A percentile compares a stretch with the other conserved stretches of the same genome.
Evolutionary conservation across 768 basidiomycete genomes (phyloP).

Genomic region (Aureoboletus auriporus): DNA sequence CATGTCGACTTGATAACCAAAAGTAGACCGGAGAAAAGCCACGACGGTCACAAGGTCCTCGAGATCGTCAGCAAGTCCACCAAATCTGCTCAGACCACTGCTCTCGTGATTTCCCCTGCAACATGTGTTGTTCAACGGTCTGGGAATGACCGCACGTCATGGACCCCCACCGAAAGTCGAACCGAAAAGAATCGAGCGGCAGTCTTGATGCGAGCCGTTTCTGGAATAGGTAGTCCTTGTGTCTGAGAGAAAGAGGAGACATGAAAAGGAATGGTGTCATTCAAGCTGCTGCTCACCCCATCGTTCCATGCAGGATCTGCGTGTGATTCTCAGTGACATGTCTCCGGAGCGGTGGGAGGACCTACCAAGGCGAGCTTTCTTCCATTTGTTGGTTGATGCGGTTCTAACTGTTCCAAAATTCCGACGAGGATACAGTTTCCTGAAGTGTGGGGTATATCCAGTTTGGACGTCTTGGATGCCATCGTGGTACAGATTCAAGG

Average conservation of each 20-base stretch:
- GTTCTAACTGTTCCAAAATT: conserved; percentile 56
- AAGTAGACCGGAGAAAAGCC: conserved; percentile 49
- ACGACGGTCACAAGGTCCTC: conserved; percentile 66
- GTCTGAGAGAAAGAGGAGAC: conserved; percentile 39
- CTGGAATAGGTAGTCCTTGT: conserved; percentile 84
- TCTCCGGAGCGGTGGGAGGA: conserved; percentile 12
- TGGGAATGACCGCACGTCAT: conserved; percentile 1
- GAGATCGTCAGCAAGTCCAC: conserved; percentile 55
- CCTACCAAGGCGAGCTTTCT: conserved; percentile 64
- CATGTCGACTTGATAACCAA: conserved; percentile 66
- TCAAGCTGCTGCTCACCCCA: conserved; percentile 52
- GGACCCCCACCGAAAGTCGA: conserved; percentile 71
- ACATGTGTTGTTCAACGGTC: conserved; percentile 1
- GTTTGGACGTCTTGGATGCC: conserved; percentile 36
- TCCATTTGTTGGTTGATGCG: conserved; percentile 48
- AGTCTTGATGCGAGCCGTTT: conserved; percentile 61
- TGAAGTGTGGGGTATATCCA: conserved; percentile 48
- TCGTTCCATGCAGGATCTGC: conserved; percentile 75
- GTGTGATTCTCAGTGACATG: conserved; percentile 14
- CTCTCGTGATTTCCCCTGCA: conserved; percentile 76
- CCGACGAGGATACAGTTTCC: conserved; percentile 52
- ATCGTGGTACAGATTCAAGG: conserved; percentile 14
- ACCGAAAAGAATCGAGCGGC: conserved; percentile 78
- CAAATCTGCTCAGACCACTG: conserved; percentile 59
- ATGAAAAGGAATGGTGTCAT: background rate